phyloP scores from a whole-genome alignment of 2,329 filamentous ascomycete genomes.

The Grosmannia penicillata region DNA sequence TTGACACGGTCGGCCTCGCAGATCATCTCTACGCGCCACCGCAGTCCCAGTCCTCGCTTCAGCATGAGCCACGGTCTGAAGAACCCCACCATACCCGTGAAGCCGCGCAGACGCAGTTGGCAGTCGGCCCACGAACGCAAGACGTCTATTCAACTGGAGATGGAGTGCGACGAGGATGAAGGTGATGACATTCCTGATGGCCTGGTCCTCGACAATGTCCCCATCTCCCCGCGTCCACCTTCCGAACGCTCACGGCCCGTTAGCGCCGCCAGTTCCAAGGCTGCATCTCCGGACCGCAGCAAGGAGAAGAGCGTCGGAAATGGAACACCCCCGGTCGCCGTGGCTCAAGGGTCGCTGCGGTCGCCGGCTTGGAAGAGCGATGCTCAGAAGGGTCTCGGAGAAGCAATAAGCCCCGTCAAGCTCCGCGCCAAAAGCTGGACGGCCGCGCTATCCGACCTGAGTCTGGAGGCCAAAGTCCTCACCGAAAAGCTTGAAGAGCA shows the following conservation, averaged over 20 bases:
- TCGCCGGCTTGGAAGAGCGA: constrained; percentile 40
- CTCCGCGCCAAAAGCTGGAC: constrained; percentile 61
- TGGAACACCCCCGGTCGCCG: constrained; percentile 44
- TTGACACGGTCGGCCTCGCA: constrained; percentile 24
- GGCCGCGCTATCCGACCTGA: constrained; percentile 52
- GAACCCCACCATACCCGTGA: constrained; percentile 22
- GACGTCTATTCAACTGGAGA: constrained; percentile 54
- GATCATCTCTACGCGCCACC: constrained; percentile 26
- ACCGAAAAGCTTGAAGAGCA: constrained; percentile 73
- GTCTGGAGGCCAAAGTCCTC: constrained; percentile 55
- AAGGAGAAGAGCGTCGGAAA: constrained; percentile 44
- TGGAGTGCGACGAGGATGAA: constrained; percentile 63
- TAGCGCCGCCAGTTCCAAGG: constrained; percentile 37
- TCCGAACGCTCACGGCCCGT: constrained; percentile 31
- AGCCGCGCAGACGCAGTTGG: constrained; percentile 51
- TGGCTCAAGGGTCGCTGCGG: constrained; percentile 43
- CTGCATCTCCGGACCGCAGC: constrained; percentile 36
- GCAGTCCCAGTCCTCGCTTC: constrained; percentile 33
- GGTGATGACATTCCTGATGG: constrained; percentile 68
- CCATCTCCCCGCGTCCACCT: constrained; percentile 57
- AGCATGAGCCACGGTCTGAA: constrained; percentile 28
- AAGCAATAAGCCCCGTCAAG: constrained; percentile 28
- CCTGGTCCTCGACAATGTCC: constrained; percentile 66
- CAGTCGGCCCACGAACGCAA: constrained; percentile 52
- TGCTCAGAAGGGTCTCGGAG: constrained; percentile 18